Evolutionary conservation across 1,284 basidiomycete species (phyloP).

Genomic region (Cryptococcus neoformans): DNA sequence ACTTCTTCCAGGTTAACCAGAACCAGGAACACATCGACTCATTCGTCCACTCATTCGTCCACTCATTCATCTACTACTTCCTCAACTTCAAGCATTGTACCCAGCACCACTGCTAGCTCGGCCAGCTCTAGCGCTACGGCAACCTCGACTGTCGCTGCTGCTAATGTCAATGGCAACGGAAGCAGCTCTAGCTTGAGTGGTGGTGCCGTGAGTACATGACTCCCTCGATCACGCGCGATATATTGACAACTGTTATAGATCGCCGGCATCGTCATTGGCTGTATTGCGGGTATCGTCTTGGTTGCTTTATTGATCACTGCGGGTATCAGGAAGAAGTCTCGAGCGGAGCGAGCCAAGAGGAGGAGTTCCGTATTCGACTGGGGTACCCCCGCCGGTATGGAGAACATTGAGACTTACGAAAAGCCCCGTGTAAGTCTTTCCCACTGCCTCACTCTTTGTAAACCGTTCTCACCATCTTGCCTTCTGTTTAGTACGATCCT

Average conservation of each 20-base stretch:
- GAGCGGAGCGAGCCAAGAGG: slow-evolving; percentile 30
- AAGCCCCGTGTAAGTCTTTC: slow-evolving; percentile 27
- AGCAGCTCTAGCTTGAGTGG: slow-evolving; percentile 24
- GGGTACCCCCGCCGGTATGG: slow-evolving; percentile 20
- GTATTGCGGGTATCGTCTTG: slow-evolving; percentile 25
- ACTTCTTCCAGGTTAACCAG: slow-evolving; percentile 1
- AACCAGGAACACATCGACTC: not conserved
- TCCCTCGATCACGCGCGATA: not conserved
- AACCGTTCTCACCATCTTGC: not conserved
- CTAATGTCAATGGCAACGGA: slow-evolving; percentile 16
- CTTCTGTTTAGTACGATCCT: slow-evolving; percentile 22
- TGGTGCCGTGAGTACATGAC: slow-evolving; percentile 25
- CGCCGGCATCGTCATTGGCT: slow-evolving; percentile 43
- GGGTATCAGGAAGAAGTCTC: slow-evolving; percentile 27
- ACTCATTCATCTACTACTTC: not conserved
- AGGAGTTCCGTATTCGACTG: slow-evolving; percentile 44
- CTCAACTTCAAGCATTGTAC: not conserved
- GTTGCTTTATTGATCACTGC: slow-evolving; percentile 33
- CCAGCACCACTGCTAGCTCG: slow-evolving; percentile 3
- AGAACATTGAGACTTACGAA: slow-evolving; percentile 31
- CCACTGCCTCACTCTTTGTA: not conserved
- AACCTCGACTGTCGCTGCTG: slow-evolving; percentile 2
- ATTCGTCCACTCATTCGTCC: not conserved
- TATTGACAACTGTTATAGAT: slow-evolving; percentile 22
- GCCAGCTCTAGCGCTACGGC: slow-evolving; percentile 5